These are phyloP conservation scores for Bryopsis sp. DNA, from an alignment of 139 green algal species.

Conservation along the genomic window DNA sequence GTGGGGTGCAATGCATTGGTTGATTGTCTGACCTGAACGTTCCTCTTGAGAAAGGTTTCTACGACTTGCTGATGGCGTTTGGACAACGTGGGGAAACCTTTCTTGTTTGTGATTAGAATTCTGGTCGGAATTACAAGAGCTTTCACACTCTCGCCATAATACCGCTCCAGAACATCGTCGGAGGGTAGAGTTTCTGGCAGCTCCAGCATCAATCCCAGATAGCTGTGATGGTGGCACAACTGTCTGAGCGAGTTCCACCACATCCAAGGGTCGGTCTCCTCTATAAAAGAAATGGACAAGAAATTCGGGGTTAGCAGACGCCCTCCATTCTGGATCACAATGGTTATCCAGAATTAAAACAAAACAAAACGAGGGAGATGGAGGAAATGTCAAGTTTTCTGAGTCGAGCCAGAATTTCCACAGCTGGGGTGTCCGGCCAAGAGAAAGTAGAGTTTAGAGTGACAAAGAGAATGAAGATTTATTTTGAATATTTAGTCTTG, in stretches of 20 bases:
- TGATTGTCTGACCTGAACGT: conserved; percentile 58
- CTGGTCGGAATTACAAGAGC: conserved; percentile 65
- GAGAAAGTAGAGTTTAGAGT: no score
- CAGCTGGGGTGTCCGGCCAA: no score
- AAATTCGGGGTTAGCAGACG: no score
- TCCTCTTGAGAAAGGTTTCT: conserved; percentile 43
- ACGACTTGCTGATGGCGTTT: conserved; percentile 74
- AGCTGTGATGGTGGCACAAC: conserved; percentile 56
- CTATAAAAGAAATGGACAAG: neutral
- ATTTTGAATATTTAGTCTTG: no score
- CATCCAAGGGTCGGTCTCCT: conserved; percentile 43
- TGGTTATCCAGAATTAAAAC: no score
- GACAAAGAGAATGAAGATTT: no score
- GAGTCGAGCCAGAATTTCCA: no score
- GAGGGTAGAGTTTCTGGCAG: conserved; percentile 35
- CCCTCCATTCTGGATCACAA: no score
- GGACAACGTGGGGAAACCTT: conserved; percentile 73
- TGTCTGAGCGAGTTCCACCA: conserved; percentile 39
- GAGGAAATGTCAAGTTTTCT: no score
- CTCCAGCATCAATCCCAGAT: conserved; percentile 52
- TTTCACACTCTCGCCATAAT: conserved; percentile 82
- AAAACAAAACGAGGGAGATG: no score
- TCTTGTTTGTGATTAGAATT: conserved; percentile 76
- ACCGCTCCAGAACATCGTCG: conserved; percentile 38
- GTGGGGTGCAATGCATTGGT: no score